Evolutionary conservation across 805 yeast genomes (phyloP), one percentile per base, ranked within the genome.

Genomic region (Yarrowia alimentaria): DNA sequence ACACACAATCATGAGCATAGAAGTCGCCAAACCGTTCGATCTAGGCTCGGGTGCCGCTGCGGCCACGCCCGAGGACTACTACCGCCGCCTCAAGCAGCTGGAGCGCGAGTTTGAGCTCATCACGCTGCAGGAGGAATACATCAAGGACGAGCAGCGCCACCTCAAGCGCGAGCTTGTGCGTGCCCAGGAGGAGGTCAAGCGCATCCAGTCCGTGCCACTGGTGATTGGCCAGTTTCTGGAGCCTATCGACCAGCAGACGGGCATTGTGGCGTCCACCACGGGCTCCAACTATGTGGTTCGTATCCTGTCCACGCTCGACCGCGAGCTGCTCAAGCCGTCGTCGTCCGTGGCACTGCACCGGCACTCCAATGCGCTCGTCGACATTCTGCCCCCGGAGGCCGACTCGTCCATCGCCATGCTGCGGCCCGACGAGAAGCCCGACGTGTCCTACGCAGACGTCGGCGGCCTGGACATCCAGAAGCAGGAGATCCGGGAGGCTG

Each of bases 401-500:
- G 99, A 93, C 64, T 89, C 97, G 1, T 83, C 93, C 28, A 93
- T 93, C 58, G 83, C 99, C 26, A 89, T 94, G 66, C 84, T 93
- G 61, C 94, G 96, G 24, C 95, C 91, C 33, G 85, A 87, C 61
- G 96, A 94, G 69, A 86, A 85, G 64, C 99, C 99, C 37, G 85
- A 93, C 19, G 97, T 91, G 62, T 81, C 96, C 2, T 93, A 93
- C 63, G 95, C 96, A 25, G 99, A 93, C 67, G 97, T 93, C 52
- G 99, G 99, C 69, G 99, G 99, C 31, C 75, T 93, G 65, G 99
- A 93, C 68, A 89, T 93, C 95, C 99, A 93, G 69, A 94, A 93
- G 62, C 99, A 94, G 69, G 99, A 93, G 71, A 93, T 93, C 57
- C 80, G 97, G 64, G 99, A 93, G 71, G 99, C 99, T 2, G 98